Conservation (phyloP, 768 basidiomycete genomes). For the Hygrocybe coccinea region DNA sequence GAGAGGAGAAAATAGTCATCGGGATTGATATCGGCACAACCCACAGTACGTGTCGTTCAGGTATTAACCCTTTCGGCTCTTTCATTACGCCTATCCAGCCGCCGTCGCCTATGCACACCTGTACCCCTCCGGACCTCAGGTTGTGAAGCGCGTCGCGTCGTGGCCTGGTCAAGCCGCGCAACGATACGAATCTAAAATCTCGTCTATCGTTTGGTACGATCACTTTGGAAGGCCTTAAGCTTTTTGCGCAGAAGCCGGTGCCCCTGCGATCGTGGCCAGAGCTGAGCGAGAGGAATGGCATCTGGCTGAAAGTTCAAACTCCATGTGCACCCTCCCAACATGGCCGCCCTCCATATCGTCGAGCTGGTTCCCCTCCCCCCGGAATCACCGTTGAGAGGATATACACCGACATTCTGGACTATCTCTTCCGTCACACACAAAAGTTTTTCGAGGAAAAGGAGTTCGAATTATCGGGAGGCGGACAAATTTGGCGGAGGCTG, state of each 20-base stretch:
- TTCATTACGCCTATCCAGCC: not conserved
- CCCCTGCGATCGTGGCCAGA: slow-evolving; percentile 2
- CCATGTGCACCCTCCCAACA: slow-evolving; percentile 4
- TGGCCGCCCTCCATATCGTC: not conserved
- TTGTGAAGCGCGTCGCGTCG: slow-evolving; percentile 1
- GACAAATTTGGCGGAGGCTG: too few species aligned
- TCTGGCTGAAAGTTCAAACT: slow-evolving; percentile 3
- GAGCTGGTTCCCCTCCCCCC: not conserved
- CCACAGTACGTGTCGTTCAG: too few species aligned
- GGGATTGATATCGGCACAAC: too few species aligned
- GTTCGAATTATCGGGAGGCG: too few species aligned
- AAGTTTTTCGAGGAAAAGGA: too few species aligned
- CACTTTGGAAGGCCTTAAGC: not conserved
- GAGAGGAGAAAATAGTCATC: too few species aligned
- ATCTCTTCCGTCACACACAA: too few species aligned
- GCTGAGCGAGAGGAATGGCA: slow-evolving; percentile 3
- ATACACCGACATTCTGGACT: too few species aligned
- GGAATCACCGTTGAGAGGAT: too few species aligned
- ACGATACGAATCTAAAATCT: slow-evolving; percentile 5
- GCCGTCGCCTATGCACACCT: slow-evolving; percentile 2
- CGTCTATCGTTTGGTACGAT: slow-evolving; percentile 1
- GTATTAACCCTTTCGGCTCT: not conserved
- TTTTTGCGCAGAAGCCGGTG: slow-evolving; percentile 1
- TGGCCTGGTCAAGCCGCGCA: slow-evolving; percentile 4
- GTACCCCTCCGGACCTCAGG: not conserved